Evolutionary conservation across 768 basidiomycete genomes (phyloP), one percentile per base, ranked within the genome.

Genomic region (Cystobasidium ongulense): DNA sequence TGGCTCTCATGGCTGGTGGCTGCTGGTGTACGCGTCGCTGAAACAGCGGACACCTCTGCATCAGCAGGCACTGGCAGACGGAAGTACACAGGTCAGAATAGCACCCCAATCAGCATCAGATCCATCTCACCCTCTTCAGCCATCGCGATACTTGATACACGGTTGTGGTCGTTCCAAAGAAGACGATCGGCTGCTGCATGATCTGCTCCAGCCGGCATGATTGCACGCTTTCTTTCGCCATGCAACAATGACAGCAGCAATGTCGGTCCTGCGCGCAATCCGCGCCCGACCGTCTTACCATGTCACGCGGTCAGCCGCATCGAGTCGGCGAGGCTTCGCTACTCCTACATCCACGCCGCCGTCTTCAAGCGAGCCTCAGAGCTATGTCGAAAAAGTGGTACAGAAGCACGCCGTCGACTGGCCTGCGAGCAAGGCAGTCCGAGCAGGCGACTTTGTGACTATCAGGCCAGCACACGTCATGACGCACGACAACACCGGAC

Each of bases 371-470:
- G n/a, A 35, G 46, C 74, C 74, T 2, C 96, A 98, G 81, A 96
- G 93, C 0, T 83, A 91, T 78, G 90, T 98, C 79, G 95, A 99
- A 82, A 98, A 99, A 84, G 89, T 99, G 75, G 94, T 99, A 0
- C 94, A 98, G 82, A 90, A 89, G 80, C 95, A 97, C 83, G 88
- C 96, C 0, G 91, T 98, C n/a, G 92, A 88, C 63, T 84, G 93
- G 0, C 88, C 91, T 1, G 82, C 85, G 65, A 89, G 89, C 53
- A 91, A 89, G 80, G 83, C 84, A 18, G 90, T 98, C 77, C 88
- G 87, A 78, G 91, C 93, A 41, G 96, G 95, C 17, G 96, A 99
- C 88, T 98, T 98, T 87, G 93, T 98, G 43, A 99, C 97, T 94
- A 96, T 99, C 82, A 87, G 88, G 50, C 96, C 96, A 27, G 89